phyloP scores from a whole-genome alignment of 83 land plant species.

The Larix sibirica region DNA sequence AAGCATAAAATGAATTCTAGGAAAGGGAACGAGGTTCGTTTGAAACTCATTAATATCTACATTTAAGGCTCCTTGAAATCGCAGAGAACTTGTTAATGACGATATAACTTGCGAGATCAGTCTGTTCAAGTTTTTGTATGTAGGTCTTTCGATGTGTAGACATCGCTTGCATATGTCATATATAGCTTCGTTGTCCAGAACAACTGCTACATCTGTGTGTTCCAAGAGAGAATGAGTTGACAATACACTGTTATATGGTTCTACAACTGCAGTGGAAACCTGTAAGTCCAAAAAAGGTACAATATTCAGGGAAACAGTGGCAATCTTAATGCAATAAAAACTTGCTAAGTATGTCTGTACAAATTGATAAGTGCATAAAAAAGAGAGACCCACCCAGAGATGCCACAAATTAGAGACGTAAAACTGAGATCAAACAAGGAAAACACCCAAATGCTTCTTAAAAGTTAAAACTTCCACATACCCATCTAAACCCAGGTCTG shows the following conservation, averaged over 20 bases:
- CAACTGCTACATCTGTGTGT: conserved; percentile 39
- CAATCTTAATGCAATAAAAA: background rate
- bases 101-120: conserved; percentile 36
- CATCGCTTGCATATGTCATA: conserved; percentile 51
- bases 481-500: no score
- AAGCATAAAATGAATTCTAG: conserved; percentile 53
- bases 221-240: conserved; percentile 35
- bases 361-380: background rate
- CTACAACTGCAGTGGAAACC: conserved; percentile 18
- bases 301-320: background rate
- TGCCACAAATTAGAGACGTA: background rate
- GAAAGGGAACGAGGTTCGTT: conserved; percentile 46
- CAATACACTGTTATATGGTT: conserved; percentile 33
- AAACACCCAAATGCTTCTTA: background rate
- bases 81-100: conserved; percentile 31
- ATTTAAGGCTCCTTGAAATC: conserved; percentile 45
- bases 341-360: background rate
- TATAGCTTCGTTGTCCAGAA: conserved; percentile 42
- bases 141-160: conserved; percentile 33
- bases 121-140: conserved; percentile 30
- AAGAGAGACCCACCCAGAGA: background rate
- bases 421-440: background rate
- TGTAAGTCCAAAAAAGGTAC: background rate
- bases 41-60: conserved; percentile 38
- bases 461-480: background rate